Evolutionary conservation across 2,329 filamentous ascomycete genomes (phyloP), one percentile per base, ranked within the genome.

Genomic region (Orbilia brochopaga): DNA sequence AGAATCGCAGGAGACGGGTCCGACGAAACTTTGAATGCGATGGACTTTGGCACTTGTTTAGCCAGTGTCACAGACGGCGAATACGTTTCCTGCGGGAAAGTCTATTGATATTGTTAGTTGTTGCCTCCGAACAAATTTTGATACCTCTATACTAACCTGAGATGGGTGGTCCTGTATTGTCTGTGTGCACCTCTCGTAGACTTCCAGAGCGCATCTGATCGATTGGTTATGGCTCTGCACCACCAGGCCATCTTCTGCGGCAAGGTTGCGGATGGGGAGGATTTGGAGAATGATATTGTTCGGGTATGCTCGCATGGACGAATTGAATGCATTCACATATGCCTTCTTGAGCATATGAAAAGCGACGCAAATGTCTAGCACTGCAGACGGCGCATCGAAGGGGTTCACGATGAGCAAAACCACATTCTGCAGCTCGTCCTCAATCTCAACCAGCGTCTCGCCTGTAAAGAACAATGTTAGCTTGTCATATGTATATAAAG

Each of bases 271-370:
- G 15, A 88, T 82, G 0, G 91, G 88, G 0, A 95, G 81, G 1
- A 95, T 83, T 77, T 95, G 91, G 17, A 95, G 81, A 2, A 91
- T 87, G n/a, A 94, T 78, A 64, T 93, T 89, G 62, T 86, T 87
- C 21, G 80, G 76, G 2, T 82, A 78, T 5, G 80, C 77, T 11
- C 69, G 61, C 21, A 67, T 76, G 59, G 82, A 78, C 83, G 69
- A 82, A 83, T 52, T 84, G 84, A 2, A 81, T 21, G 82, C 77
- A 69, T 79, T 81, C 72, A 81, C 83, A 76, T 89, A 90, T 2
- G 84, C 80, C 73, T 90, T 86, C 75, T 88, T 90, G 3, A 93
- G 85, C 42, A 85, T 83, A 78, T 90, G 88, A 77, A 93, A 93
- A 10, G 88, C 86, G 10, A 86, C 83, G 76, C 90, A 93, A 0